phyloP scores from a whole-genome alignment of 2,329 filamentous ascomycete genomes.

The Teratosphaeria gauchensis region DNA sequence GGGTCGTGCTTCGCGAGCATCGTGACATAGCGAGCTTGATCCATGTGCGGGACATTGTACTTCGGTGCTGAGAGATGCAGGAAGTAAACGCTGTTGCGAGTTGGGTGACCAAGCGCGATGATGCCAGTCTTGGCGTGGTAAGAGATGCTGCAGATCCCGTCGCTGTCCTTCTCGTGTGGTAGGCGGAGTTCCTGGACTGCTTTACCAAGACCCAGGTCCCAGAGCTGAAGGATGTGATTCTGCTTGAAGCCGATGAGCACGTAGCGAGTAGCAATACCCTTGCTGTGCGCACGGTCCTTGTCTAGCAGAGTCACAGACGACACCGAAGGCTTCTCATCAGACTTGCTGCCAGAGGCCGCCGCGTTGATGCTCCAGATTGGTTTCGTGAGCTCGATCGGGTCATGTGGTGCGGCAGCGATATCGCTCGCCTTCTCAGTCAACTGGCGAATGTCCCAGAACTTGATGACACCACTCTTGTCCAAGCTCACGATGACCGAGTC shows the following conservation, averaged over 20 bases:
- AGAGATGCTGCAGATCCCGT: slow-evolving; percentile 93
- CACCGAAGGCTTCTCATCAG: slow-evolving; percentile 80
- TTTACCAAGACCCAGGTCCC: slow-evolving; percentile 92
- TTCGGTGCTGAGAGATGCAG: slow-evolving; percentile 88
- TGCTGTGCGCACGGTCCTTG: slow-evolving; percentile 87
- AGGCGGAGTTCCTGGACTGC: slow-evolving; percentile 95
- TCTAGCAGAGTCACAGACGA: slow-evolving; percentile 94
- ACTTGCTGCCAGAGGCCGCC: slow-evolving; percentile 20
- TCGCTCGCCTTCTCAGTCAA: slow-evolving; percentile 48
- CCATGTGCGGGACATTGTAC: slow-evolving; percentile 71
- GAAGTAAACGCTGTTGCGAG: slow-evolving; percentile 95
- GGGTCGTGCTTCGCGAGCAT: slow-evolving; percentile 64
- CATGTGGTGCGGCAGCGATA: slow-evolving; percentile 26
- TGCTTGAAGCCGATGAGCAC: slow-evolving; percentile 98
- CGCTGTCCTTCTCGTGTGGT: slow-evolving; percentile 69
- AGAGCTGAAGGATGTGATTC: slow-evolving; percentile 95
- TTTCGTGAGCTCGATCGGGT: slow-evolving; percentile 58
- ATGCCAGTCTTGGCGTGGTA: slow-evolving; percentile 91
- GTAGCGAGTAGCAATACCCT: slow-evolving; percentile 82
- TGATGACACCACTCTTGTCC: slow-evolving; percentile 91
- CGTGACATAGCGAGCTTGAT: slow-evolving; percentile 80
- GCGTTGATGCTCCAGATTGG: slow-evolving; percentile 81
- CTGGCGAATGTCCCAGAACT: slow-evolving; percentile 94
- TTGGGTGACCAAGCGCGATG: slow-evolving; percentile 90
- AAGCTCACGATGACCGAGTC: slow-evolving; percentile 89